phyloP scores from a whole-genome alignment of 768 basidiomycete species.

The Boletus sensibilis region DNA sequence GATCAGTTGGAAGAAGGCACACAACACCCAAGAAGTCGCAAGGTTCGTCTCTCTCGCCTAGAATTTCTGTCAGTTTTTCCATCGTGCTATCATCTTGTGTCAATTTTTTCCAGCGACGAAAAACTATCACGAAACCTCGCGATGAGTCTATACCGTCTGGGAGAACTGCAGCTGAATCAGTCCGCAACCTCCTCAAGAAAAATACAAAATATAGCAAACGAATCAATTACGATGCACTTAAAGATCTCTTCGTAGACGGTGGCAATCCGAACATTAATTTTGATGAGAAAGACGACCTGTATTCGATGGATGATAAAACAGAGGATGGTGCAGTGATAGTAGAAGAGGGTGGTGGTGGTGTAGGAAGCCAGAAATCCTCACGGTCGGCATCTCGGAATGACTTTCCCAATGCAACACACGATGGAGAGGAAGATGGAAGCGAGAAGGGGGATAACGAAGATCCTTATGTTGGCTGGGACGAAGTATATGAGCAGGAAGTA shows the following conservation, averaged over 20 bases:
- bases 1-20: conserved; percentile 47
- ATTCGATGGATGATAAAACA: conserved; percentile 51
- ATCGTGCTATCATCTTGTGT: conserved; percentile 6
- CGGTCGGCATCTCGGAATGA: conserved; percentile 20
- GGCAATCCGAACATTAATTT: conserved; percentile 16
- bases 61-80: conserved; percentile 22
- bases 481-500: conserved; percentile 74
- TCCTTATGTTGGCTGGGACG: conserved; percentile 40
- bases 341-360: conserved; percentile 41
- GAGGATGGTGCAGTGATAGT: conserved; percentile 42
- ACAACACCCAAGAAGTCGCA: conserved; percentile 58
- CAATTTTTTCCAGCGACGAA: conserved; percentile 56
- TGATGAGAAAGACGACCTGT: conserved; percentile 50
- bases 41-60: conserved; percentile 64
- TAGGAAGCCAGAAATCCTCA: conserved; percentile 34
- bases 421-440: conserved; percentile 32
- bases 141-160: conserved; percentile 62
- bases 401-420: conserved; percentile 2
- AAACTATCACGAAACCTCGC: conserved; percentile 60
- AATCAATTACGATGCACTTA: conserved; percentile 91
- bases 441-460: conserved; percentile 42
- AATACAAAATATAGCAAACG: conserved; percentile 87
- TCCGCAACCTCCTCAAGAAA: conserved; percentile 66
- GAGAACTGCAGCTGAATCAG: conserved; percentile 35
- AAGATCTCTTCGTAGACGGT: conserved; percentile 66